phyloP scores from a whole-genome alignment of 805 yeast genomes.

The Metschnikowia peoriensis region DNA sequence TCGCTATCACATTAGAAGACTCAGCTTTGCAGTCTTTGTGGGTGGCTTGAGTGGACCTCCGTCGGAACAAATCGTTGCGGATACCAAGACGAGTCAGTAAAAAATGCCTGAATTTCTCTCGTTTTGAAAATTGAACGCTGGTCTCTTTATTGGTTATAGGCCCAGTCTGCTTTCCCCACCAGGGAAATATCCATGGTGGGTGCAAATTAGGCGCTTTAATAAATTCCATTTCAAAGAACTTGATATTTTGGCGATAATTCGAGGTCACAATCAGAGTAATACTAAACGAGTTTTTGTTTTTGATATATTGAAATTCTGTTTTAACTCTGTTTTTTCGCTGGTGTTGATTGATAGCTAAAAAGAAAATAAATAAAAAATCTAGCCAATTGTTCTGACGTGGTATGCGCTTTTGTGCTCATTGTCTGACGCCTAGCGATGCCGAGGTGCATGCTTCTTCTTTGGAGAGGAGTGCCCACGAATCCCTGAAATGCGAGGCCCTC shows the following conservation, averaged over 20 bases:
- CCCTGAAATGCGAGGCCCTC: conserved; percentile 8
- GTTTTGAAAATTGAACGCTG: neutral
- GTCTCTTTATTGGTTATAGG: neutral
- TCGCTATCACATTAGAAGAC: neutral
- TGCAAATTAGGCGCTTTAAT: conserved; percentile 5
- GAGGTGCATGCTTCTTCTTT: neutral
- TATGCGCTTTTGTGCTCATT: conserved; percentile 1
- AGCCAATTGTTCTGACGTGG: neutral
- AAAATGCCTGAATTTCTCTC: conserved; percentile 1
- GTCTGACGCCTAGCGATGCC: neutral
- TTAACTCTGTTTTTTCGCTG: neutral
- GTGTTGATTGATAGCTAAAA: neutral
- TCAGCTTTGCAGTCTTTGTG: neutral
- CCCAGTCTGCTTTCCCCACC: conserved; percentile 4
- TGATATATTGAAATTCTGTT: neutral
- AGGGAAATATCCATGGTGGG: conserved; percentile 7
- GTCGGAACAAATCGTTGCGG: neutral
- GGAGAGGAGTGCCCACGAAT: conserved; percentile 14
- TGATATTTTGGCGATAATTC: neutral
- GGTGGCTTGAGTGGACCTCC: neutral
- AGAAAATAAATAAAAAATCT: neutral
- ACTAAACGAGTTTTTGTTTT: neutral
- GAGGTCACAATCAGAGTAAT: neutral
- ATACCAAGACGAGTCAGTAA: neutral
- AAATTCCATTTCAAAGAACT: neutral